Evolutionary conservation across 2,329 filamentous ascomycete genomes (phyloP), one percentile per base, ranked within the genome.

Genomic region (Penicillium sp.): DNA sequence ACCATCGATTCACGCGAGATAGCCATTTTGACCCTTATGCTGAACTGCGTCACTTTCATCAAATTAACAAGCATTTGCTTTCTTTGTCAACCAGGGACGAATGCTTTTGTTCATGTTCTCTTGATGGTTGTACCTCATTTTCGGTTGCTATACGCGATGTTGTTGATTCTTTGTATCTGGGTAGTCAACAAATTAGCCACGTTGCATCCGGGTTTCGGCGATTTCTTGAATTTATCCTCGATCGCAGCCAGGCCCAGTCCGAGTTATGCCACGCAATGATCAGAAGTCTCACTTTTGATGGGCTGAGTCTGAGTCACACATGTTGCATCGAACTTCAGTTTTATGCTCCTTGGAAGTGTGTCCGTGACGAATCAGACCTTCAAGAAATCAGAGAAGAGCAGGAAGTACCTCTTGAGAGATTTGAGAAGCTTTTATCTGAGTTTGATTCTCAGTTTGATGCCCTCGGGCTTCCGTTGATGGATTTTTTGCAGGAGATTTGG

Each of bases 401-500:
- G 31, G 10, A 32, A 32, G 3, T 32, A 10, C 11, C 31, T 9
- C 31, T 32, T 32, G 31, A 13, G 31, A 11, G 9, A 11, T 27
- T 41, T 27, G 44, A 52, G 14, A 32, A 32, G 2, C 49, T 52
- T 41, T 24, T 52, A 11, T 34, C 49, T 47, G 43, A 52, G 41
- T 52, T 52, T 47, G 27, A 22, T 36, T 21, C 22, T 42, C 43
- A 52, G 27, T 52, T 52, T 38, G 49, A 52, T 42, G 24, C 43
- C 24, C 22, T 47, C 14, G 34, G 24, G 29, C 49, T 52, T 34
- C 43, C 49, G 2, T 52, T 52, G 43, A 52, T 46, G 43, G 43
- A 52, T 14, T 52, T 52, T 16, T 24, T 52, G 22, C 43, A 46
- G 36, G n/a, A 52, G 11, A 13, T 46, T 52, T 52, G 49, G 49